A percentile compares a stretch with the other conserved stretches of the same genome.
These are phyloP conservation scores for Erysimum pusillum DNA, from an alignment of 441 rosid genomes.

Conservation along the genomic window DNA sequence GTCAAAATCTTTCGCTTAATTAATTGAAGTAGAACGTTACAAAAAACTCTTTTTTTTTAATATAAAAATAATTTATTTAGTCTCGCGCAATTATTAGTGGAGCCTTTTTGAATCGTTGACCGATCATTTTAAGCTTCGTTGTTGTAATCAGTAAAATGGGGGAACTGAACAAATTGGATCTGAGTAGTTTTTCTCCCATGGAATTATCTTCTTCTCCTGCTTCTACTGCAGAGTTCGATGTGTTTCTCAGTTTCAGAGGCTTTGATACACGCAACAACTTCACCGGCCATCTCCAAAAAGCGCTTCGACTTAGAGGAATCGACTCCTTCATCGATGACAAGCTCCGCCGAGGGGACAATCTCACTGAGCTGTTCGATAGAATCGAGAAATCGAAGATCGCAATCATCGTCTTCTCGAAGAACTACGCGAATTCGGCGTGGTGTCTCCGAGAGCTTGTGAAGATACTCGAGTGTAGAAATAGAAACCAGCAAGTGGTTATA, in stretches of 20 bases:
- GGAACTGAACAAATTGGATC: not conserved
- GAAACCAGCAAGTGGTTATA: slow-evolving; percentile 30
- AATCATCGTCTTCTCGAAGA: slow-evolving; percentile 40
- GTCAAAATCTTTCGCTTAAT: no score
- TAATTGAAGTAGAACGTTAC: no score
- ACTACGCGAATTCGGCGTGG: slow-evolving; percentile 39
- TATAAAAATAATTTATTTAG: no score
- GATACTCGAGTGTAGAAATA: slow-evolving; percentile 33
- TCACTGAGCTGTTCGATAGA: slow-evolving; percentile 39
- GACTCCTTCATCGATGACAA: slow-evolving; percentile 42
- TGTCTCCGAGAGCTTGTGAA: slow-evolving; percentile 47
- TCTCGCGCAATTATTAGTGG: not conserved
- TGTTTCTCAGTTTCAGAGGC: slow-evolving; percentile 49
- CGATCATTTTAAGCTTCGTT: no score
- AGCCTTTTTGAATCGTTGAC: not conserved
- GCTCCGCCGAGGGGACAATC: slow-evolving; percentile 39
- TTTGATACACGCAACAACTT: slow-evolving; percentile 46
- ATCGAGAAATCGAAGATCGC: slow-evolving; percentile 42
- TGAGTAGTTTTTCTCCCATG: slow-evolving; percentile 7
- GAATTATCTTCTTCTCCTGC: slow-evolving; percentile 5
- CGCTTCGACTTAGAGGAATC: slow-evolving; percentile 29
- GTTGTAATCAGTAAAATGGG: no score
- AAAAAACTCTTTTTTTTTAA: no score
- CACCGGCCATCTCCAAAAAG: slow-evolving; percentile 45
- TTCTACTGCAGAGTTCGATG: slow-evolving; percentile 38